A percentile compares a stretch with the other conserved stretches of the same genome.
Evolutionary conservation across 31 red algal species (phyloP).

Genomic region (Asparagopsis taxiformis): DNA sequence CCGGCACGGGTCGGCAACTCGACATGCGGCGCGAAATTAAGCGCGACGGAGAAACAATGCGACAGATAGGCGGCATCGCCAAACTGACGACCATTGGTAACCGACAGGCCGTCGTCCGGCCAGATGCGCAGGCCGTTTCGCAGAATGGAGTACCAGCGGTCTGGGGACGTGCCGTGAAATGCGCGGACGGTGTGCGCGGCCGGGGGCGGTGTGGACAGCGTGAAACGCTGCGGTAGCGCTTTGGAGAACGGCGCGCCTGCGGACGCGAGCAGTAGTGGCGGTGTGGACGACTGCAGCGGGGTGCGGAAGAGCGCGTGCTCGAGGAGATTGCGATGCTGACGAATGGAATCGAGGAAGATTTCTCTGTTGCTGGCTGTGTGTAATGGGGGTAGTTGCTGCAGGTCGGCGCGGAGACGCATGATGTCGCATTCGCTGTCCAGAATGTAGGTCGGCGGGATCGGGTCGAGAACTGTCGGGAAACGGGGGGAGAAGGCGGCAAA

Average conservation of each 20-base stretch:
- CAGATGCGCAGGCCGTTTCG: background rate
- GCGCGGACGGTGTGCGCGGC: background rate
- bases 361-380: background rate
- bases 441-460: constrained; percentile 3
- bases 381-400: constrained; percentile 2
- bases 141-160: constrained; percentile 17
- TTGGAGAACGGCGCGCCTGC: background rate
- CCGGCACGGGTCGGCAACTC: background rate
- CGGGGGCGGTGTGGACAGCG: background rate
- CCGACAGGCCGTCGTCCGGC: background rate
- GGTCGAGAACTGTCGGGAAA: constrained; percentile 3
- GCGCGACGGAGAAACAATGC: background rate
- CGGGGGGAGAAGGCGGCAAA: constrained; percentile 17
- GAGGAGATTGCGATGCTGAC: background rate
- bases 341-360: background rate
- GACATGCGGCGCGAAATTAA: constrained; percentile 2
- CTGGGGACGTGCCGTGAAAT: constrained; percentile 1
- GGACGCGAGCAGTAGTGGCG: background rate
- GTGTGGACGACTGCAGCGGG: background rate
- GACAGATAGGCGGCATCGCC: constrained; percentile 10
- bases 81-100: constrained; percentile 7
- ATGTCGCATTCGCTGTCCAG: background rate
- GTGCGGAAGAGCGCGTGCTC: background rate
- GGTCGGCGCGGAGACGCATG: constrained; percentile 13
- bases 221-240: background rate